Evolutionary conservation across 2,329 filamentous ascomycete species (phyloP).

Genomic region (Plenodomus biglobosus): DNA sequence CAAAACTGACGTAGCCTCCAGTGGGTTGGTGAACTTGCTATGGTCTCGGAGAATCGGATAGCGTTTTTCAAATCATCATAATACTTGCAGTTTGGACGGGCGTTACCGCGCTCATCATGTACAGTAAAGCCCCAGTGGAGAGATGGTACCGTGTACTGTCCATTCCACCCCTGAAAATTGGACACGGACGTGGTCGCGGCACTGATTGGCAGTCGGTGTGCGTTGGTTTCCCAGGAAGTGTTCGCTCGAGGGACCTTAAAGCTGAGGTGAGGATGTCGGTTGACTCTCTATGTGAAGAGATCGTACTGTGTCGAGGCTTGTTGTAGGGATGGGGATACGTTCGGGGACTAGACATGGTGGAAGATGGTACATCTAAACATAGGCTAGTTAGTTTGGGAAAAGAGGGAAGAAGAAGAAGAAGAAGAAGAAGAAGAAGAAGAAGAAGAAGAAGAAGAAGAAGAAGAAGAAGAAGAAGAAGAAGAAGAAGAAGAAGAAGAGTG

Average conservation of each 20-base stretch:
- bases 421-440: background rate
- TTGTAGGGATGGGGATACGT: background rate
- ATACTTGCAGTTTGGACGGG: slow-evolving; percentile 1
- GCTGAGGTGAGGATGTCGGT: background rate
- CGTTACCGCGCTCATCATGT: background rate
- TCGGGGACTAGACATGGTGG: background rate
- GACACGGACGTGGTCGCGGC: background rate
- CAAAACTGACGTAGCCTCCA: background rate
- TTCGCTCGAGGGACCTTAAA: background rate
- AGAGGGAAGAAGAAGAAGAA: background rate
- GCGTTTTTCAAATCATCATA: slow-evolving; percentile 5
- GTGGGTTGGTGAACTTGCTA: background rate
- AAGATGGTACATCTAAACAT: background rate
- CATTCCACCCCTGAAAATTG: slow-evolving; percentile 7
- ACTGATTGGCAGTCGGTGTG: slow-evolving; percentile 1
- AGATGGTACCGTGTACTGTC: background rate
- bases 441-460: background rate
- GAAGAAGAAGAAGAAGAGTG: background rate
- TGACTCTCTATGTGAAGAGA: background rate
- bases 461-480: background rate
- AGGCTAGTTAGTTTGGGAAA: background rate
- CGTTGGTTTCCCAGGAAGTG: background rate
- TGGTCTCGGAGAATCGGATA: slow-evolving; percentile 1
- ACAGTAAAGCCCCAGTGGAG: slow-evolving; percentile 6
- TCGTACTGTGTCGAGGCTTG: background rate